These are phyloP conservation scores for Chenopodium suecicum DNA, from an alignment of 148 eudicot genomes.

Conservation along the genomic window DNA sequence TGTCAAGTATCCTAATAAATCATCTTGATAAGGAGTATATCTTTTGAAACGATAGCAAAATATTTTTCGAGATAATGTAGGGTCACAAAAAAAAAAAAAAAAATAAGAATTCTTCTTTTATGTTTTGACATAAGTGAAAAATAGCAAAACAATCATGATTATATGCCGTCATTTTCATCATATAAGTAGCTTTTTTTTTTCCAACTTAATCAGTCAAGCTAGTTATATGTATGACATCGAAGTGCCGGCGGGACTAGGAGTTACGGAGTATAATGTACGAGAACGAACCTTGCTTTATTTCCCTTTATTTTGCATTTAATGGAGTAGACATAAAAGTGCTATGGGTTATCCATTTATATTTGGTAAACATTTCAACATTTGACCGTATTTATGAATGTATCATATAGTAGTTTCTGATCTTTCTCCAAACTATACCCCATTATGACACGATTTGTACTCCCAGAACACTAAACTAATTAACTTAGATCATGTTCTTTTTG, in stretches of 20 bases:
- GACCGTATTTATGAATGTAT: not conserved
- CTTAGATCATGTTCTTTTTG: too few species aligned
- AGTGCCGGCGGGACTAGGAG: not conserved
- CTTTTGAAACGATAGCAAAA: slow-evolving; percentile 5
- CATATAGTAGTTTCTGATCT: too few species aligned
- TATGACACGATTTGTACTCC: too few species aligned
- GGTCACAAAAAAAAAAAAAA: not conserved
- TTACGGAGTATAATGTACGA: not conserved
- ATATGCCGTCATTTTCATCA: not conserved
- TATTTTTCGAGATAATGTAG: slow-evolving; percentile 8
- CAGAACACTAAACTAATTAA: too few species aligned
- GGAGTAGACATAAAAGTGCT: not conserved
- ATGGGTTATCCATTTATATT: not conserved
- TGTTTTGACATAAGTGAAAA: not conserved
- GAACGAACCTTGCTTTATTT: not conserved
- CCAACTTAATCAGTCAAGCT: not conserved
- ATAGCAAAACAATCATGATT: not conserved
- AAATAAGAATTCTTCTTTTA: not conserved
- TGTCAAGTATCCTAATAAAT: not conserved
- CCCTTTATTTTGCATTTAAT: not conserved
- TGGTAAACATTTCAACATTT: not conserved
- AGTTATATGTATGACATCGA: not conserved
- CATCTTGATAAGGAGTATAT: not conserved
- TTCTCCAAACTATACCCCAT: too few species aligned
- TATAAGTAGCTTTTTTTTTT: not conserved